phyloP scores from a whole-genome alignment of 805 yeast species.

The Nakazawaea laoshanensis region DNA sequence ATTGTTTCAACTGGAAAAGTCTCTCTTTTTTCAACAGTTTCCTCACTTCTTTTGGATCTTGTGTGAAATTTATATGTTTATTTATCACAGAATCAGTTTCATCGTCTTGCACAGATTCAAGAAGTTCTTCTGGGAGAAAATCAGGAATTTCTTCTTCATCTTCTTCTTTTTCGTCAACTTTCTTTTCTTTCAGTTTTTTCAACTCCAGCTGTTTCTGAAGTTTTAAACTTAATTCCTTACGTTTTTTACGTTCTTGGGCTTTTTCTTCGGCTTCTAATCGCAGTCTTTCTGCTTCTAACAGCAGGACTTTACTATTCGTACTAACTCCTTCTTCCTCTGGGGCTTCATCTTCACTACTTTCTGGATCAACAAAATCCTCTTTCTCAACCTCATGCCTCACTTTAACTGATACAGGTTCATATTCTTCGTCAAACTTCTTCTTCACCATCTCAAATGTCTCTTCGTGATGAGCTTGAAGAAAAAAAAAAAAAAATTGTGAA shows the following conservation, averaged over 20 bases:
- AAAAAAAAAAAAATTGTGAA: too few relatives aligned
- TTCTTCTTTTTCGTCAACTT: conserved; percentile 9
- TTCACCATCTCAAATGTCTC: conserved; percentile 2
- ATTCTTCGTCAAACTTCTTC: conserved; percentile 2
- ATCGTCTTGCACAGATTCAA: conserved; percentile 20
- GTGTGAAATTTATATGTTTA: conserved; percentile 5
- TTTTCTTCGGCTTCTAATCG: conserved; percentile 16
- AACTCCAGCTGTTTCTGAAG: conserved; percentile 24
- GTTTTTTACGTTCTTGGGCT: conserved; percentile 22
- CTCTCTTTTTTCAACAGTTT: conserved; percentile 13
- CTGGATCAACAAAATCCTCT: neutral
- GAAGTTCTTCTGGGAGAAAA: conserved; percentile 29
- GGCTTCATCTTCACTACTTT: conserved; percentile 10
- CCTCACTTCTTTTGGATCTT: conserved; percentile 11
- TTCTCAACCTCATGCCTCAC: too few relatives aligned
- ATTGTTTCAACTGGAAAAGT: conserved; percentile 21
- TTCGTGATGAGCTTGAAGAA: too few relatives aligned
- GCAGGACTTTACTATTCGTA: neutral
- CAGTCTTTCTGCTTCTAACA: conserved; percentile 5
- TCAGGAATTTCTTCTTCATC: conserved; percentile 22
- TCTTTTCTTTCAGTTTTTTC: conserved; percentile 15
- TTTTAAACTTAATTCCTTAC: conserved; percentile 21
- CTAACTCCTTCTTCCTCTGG: conserved; percentile 9
- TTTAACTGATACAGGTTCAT: neutral
- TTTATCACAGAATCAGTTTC: neutral